phyloP scores from a whole-genome alignment of 164 flowering plant species.

The Magnolia changhungtana region DNA sequence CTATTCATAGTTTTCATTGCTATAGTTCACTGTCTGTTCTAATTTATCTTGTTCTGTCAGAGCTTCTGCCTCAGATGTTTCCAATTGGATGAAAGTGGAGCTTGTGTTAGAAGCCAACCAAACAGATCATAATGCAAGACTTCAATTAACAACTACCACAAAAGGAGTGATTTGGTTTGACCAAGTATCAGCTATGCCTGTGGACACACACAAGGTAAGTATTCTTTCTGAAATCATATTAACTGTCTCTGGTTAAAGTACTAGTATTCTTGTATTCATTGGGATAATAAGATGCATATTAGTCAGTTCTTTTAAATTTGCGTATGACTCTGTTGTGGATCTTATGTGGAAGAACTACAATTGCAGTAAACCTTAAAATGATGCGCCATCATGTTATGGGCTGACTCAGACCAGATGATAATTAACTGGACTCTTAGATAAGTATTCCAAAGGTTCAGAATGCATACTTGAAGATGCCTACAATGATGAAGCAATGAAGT shows the following conservation, averaged over 20 bases:
- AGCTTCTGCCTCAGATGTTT: slow-evolving; percentile 49
- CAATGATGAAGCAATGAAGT: too few relatives aligned
- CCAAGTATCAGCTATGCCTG: slow-evolving; percentile 88
- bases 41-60: slow-evolving; percentile 35
- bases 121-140: slow-evolving; percentile 60
- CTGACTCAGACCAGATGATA: too few relatives aligned
- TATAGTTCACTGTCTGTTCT: not conserved
- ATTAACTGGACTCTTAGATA: too few relatives aligned
- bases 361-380: too few relatives aligned
- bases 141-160: slow-evolving; percentile 63
- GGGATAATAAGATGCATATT: not conserved
- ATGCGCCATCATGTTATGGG: too few relatives aligned
- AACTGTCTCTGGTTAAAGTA: not conserved
- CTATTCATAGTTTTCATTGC: not conserved
- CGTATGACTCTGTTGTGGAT: not conserved
- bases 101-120: slow-evolving; percentile 53
- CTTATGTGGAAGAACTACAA: not conserved
- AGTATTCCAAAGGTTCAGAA: too few relatives aligned
- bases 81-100: slow-evolving; percentile 74
- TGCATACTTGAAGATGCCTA: too few relatives aligned
- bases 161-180: slow-evolving; percentile 90
- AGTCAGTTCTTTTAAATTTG: not conserved
- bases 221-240: not conserved
- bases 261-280: too few relatives aligned
- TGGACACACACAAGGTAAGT: slow-evolving; percentile 76